A percentile compares a stretch with the other conserved stretches of the same genome.
phyloP scores from a whole-genome alignment of 371 early-diverging fungal genomes.

The Haplosporangium sp. region DNA sequence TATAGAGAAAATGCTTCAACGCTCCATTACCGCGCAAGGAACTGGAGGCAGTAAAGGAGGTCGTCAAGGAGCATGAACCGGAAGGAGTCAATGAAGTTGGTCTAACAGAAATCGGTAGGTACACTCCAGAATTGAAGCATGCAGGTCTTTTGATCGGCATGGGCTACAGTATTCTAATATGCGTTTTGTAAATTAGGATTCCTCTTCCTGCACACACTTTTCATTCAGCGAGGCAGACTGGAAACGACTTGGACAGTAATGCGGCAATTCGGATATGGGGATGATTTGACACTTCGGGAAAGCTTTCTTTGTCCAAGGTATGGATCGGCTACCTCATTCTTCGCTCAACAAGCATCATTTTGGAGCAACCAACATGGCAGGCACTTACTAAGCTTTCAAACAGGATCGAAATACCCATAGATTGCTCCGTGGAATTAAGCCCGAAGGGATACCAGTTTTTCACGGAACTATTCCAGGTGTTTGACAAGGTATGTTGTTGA shows the following conservation, averaged over 20 bases:
- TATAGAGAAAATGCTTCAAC: constrained; percentile 91
- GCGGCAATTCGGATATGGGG: constrained; percentile 95
- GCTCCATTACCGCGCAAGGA: constrained; percentile 94
- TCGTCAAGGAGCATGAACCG: constrained; percentile 88
- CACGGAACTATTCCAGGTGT: constrained; percentile 91
- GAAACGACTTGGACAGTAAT: constrained; percentile 98
- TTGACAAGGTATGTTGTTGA: constrained; percentile 76
- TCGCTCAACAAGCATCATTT: no score
- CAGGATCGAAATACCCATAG: constrained; percentile 87
- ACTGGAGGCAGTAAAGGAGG: constrained; percentile 94
- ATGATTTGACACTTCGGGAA: constrained; percentile 88
- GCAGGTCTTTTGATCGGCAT: neutral
- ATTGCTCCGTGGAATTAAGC: constrained; percentile 93
- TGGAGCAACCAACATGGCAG: no score
- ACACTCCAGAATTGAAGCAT: neutral
- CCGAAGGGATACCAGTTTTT: constrained; percentile 95
- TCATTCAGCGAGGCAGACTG: constrained; percentile 94
- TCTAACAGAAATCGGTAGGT: constrained; percentile 79
- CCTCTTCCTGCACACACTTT: constrained; percentile 90
- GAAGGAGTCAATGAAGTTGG: constrained; percentile 88
- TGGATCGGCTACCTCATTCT: neutral
- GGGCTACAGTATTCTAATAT: neutral
- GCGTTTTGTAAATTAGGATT: constrained; percentile 72
- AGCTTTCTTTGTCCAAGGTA: constrained; percentile 88
- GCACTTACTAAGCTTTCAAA: neutral